phyloP scores from a whole-genome alignment of 2,329 filamentous ascomycete genomes.

The Emergomyces orientalis region DNA sequence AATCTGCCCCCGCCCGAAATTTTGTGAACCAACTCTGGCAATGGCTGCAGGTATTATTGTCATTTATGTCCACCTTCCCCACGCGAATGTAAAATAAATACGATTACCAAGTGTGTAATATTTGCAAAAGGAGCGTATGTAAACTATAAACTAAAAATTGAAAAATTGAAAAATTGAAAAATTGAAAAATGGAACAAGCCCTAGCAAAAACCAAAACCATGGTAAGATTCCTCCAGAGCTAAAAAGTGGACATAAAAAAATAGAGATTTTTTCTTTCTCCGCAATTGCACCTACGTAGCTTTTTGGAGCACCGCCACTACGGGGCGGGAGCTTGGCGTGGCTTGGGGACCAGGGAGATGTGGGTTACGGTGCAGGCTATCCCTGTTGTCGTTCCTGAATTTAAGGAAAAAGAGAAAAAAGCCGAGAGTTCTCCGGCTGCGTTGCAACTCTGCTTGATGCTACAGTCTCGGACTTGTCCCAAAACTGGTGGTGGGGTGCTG shows the following conservation, averaged over 20 bases:
- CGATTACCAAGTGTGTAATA: too few relatives aligned
- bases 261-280: not conserved
- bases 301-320: not conserved
- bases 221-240: too few relatives aligned
- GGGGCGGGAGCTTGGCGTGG: not conserved
- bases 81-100: too few relatives aligned
- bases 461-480: not conserved
- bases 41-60: too few relatives aligned
- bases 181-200: too few relatives aligned
- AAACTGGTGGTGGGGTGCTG: not conserved
- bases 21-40: too few relatives aligned
- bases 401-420: not conserved
- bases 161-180: too few relatives aligned
- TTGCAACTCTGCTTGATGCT: not conserved
- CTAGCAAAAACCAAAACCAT: too few relatives aligned
- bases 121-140: too few relatives aligned
- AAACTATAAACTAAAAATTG: too few relatives aligned
- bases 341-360: not conserved
- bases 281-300: not conserved
- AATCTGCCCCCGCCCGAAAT: too few relatives aligned
- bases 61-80: too few relatives aligned
- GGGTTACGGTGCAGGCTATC: not conserved
- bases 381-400: not conserved
- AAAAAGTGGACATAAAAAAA: not conserved
- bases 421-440: slow-evolving; percentile 5